Evolutionary conservation across 2,329 filamentous ascomycete genomes (phyloP).

Genomic region (Beauveria rudraprayagi): DNA sequence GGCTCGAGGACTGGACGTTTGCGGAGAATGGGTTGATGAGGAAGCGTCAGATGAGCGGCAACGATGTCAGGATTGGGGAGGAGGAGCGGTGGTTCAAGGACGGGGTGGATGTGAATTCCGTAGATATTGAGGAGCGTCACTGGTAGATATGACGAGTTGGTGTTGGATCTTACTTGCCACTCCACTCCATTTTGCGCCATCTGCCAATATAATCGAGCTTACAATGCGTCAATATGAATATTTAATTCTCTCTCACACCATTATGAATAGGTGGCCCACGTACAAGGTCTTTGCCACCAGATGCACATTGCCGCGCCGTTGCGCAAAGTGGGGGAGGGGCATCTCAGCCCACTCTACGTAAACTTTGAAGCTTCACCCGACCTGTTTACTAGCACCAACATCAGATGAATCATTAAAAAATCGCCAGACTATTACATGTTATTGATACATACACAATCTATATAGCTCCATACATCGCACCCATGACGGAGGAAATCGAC

Average conservation of each 20-base stretch:
- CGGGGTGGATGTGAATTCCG: conserved; percentile 59
- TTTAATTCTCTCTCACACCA: too few relatives aligned
- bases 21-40: conserved; percentile 61
- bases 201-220: too few relatives aligned
- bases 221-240: too few relatives aligned
- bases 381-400: not conserved
- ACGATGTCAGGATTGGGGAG: conserved; percentile 57
- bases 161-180: too few relatives aligned
- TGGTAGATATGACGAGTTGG: conserved; percentile 37
- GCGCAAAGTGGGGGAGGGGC: conserved; percentile 4
- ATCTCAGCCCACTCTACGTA: not conserved
- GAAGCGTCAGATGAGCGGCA: conserved; percentile 70
- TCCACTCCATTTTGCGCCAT: too few relatives aligned
- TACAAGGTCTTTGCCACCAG: not conserved
- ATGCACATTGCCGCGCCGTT: not conserved
- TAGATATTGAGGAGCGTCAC: conserved; percentile 58
- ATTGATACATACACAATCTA: not conserved
- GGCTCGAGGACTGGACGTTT: conserved; percentile 75
- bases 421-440: not conserved
- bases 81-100: conserved; percentile 62
- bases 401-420: not conserved
- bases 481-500: conserved; percentile 20
- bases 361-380: conserved; percentile 1
- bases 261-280: not conserved
- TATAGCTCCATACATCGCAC: too few relatives aligned